Conservation (phyloP, 139 green algal genomes). For the Picochlorum sp. region DNA sequence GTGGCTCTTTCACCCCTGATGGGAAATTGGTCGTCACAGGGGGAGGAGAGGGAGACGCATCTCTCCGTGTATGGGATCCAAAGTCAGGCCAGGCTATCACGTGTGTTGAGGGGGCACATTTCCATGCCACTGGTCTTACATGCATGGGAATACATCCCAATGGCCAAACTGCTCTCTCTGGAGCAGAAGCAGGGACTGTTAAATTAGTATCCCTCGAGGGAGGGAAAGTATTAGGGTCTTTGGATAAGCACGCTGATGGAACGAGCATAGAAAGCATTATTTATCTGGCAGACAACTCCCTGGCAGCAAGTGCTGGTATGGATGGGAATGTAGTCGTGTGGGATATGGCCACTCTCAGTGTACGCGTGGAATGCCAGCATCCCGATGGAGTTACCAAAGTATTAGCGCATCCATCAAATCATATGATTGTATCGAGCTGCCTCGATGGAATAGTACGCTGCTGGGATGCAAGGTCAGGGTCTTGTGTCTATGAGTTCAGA, state of each 20-base stretch:
- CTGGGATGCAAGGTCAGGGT: slow-evolving; percentile 68
- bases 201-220: slow-evolving; percentile 51
- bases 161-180: slow-evolving; percentile 42
- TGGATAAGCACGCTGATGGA: slow-evolving; percentile 59
- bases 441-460: slow-evolving; percentile 65
- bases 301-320: slow-evolving; percentile 54
- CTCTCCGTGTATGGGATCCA: slow-evolving; percentile 74
- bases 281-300: slow-evolving; percentile 38
- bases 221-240: slow-evolving; percentile 12
- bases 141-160: slow-evolving; percentile 53
- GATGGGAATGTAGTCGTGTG: slow-evolving; percentile 70
- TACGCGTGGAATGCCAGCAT: slow-evolving; percentile 51
- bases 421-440: slow-evolving; percentile 65
- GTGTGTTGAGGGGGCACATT: slow-evolving; percentile 34
- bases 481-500: slow-evolving; percentile 32
- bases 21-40: slow-evolving; percentile 72
- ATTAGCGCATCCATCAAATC: slow-evolving; percentile 45
- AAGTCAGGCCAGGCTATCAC: slow-evolving; percentile 62
- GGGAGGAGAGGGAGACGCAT: slow-evolving; percentile 68
- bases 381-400: slow-evolving; percentile 54
- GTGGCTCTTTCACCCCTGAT: slow-evolving; percentile 82
- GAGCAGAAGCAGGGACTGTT: slow-evolving; percentile 51
- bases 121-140: slow-evolving; percentile 52
- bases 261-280: slow-evolving; percentile 57
- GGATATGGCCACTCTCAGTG: slow-evolving; percentile 41